Evolutionary conservation across 495 filamentous ascomycete genomes (phyloP), one percentile per base, ranked within the genome.

Genomic region (Daldinia childiae): DNA sequence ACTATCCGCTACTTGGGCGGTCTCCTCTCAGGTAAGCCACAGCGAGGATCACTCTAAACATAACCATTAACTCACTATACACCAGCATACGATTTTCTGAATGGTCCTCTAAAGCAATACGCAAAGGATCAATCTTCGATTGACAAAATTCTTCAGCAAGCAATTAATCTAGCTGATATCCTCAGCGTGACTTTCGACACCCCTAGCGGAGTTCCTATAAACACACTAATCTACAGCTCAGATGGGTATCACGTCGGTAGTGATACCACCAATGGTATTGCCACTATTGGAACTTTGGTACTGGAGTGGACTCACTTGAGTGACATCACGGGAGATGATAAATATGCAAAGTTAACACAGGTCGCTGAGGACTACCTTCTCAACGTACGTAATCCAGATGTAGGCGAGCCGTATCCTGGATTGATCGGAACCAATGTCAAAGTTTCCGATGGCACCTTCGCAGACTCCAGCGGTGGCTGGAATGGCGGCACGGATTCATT

Each of bases 1-100:
- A 96, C 92, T 2, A 97, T 97, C 73, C 90, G 93, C 4, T 97
- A 96, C 71, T 81, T 97, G 3, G 93, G 84, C 15, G 93, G 93
- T 17, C 82, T 97, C 69, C 69, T 96, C 45, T 92, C 93, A 8
- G 82, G 84, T 85, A 71, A 72, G 72, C 39, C 50, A n/a, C 50
- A n/a, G 15, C 9, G 19, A 64, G 50, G 8, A 36, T 11, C 21
- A 4, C 19, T 19, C 12, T 17, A 6, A 15, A 52, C 24, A 19
- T 29, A 4, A 27, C 21, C 64, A 3, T 38, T 24, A 38, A 2
- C 56, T 65, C 34, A 65, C 27, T 27, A 1, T 38, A 14, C 39
- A 17, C 0, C 43, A 87, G 93, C 88, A 6, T 93, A 95, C 76
- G 93, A 96, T 75, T 85, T 97, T 69, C 79, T 97, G 27, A 91